These are phyloP conservation scores for Heliamphora pulchella DNA, from an alignment of 179 eudicot genomes.

Conservation along the genomic window DNA sequence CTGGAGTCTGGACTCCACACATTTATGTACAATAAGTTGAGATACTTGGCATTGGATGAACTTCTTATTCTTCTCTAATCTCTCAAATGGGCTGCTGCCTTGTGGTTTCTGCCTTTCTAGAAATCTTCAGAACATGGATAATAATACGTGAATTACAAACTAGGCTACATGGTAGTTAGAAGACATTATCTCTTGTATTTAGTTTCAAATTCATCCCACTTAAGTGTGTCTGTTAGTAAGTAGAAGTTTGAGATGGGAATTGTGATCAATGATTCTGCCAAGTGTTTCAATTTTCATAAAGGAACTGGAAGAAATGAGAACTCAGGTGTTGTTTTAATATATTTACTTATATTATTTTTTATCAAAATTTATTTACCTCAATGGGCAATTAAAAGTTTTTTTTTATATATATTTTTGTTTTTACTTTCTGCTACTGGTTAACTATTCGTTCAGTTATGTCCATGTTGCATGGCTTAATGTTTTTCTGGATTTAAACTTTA, in stretches of 20 bases:
- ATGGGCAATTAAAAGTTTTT: neutral
- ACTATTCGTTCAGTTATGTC: neutral
- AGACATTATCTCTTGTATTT: neutral
- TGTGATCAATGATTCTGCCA: neutral
- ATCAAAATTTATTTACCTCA: neutral
- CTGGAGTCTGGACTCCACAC: neutral
- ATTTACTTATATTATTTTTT: neutral
- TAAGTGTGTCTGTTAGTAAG: neutral
- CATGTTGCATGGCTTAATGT: neutral
- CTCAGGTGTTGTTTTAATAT: neutral
- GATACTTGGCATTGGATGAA: neutral
- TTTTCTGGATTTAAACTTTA: neutral
- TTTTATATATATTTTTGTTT: neutral
- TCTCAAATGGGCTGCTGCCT: slow-evolving; percentile 5
- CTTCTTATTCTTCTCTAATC: slow-evolving; percentile 8
- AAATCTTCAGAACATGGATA: neutral
- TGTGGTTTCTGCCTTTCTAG: neutral
- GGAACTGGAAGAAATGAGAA: neutral
- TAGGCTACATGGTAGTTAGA: neutral
- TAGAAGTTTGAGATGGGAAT: neutral
- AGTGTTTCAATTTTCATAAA: slow-evolving; percentile 2
- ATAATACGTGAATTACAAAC: slow-evolving; percentile 1
- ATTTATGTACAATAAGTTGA: neutral
- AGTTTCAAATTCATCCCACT: neutral
- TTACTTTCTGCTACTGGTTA: neutral